These are phyloP conservation scores for Penicillium longicatenatum DNA, from an alignment of 495 filamentous ascomycete genomes.

Conservation along the genomic window DNA sequence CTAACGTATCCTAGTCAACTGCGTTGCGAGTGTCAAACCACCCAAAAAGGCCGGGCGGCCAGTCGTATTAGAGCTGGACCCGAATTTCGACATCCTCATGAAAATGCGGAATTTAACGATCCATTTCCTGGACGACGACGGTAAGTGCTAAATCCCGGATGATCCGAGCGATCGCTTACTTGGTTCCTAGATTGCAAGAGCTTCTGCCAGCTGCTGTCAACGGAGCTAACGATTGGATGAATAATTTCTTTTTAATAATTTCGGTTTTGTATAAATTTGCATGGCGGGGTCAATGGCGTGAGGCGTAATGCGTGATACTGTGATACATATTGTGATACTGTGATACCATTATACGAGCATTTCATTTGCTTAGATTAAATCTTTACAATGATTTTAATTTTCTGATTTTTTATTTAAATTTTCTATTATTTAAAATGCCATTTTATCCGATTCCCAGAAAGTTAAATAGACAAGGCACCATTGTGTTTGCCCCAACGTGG, in stretches of 20 bases:
- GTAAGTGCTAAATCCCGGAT: constrained; percentile 28
- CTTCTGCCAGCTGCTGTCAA: constrained; percentile 31
- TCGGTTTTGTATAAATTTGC: constrained; percentile 13
- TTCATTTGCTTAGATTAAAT: constrained; percentile 3
- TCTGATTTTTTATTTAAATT: background rate
- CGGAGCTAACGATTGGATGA: constrained; percentile 34
- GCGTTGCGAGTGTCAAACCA: constrained; percentile 41
- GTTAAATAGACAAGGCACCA: constrained; percentile 5
- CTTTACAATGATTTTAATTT: too few relatives aligned
- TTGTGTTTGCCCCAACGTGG: background rate
- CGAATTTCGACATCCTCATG: constrained; percentile 47
- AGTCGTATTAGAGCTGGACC: constrained; percentile 39
- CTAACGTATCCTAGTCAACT: constrained; percentile 34
- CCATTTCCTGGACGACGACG: constrained; percentile 45
- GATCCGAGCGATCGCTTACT: constrained; percentile 8
- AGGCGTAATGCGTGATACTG: constrained; percentile 3
- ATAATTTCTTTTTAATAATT: constrained; percentile 5
- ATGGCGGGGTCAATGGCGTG: constrained; percentile 24
- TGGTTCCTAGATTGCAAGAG: constrained; percentile 21
- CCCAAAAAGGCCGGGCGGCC: constrained; percentile 46
- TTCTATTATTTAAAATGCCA: background rate
- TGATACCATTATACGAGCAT: constrained; percentile 5
- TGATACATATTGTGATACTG: constrained; percentile 13
- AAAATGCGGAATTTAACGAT: constrained; percentile 46
- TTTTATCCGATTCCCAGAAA: background rate